A percentile compares a stretch with the other conserved stretches of the same genome.
phyloP scores from a whole-genome alignment of 345 rosid genomes.

The Psidium friedrichsthalianum region DNA sequence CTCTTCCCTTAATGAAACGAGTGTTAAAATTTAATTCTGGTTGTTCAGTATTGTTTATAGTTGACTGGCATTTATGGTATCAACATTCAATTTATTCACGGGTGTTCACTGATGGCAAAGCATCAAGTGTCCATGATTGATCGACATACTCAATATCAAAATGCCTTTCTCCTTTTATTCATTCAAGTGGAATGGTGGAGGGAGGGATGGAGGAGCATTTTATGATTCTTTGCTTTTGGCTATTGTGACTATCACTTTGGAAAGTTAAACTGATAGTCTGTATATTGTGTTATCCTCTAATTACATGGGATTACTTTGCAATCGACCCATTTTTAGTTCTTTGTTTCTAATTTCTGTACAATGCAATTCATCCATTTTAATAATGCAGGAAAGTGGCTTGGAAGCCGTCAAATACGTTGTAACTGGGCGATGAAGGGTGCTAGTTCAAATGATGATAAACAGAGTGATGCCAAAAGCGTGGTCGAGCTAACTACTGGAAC shows the following conservation, averaged over 20 bases:
- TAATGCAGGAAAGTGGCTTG: constrained; percentile 73
- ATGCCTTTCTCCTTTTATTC: neutral
- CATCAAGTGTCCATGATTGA: neutral
- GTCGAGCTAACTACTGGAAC: constrained; percentile 71
- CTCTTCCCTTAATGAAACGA: neutral
- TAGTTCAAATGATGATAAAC: constrained; percentile 53
- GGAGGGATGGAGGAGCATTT: neutral
- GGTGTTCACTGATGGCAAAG: neutral
- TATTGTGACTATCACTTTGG: neutral
- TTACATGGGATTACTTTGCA: neutral
- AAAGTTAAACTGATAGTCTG: neutral
- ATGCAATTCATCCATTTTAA: neutral
- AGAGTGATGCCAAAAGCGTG: constrained; percentile 61
- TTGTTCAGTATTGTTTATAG: neutral
- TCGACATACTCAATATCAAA: neutral
- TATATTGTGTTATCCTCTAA: neutral
- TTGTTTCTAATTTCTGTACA: neutral
- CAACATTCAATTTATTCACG: neutral
- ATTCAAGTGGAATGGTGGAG: neutral
- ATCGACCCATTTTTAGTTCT: neutral
- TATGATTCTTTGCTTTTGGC: neutral
- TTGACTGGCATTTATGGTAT: neutral
- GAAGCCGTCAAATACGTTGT: constrained; percentile 87
- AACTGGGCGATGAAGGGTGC: constrained; percentile 97
- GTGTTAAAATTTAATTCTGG: neutral